Evolutionary conservation across 1,284 basidiomycete genomes (phyloP).

Genomic region (Moesziomyces antarcticus): DNA sequence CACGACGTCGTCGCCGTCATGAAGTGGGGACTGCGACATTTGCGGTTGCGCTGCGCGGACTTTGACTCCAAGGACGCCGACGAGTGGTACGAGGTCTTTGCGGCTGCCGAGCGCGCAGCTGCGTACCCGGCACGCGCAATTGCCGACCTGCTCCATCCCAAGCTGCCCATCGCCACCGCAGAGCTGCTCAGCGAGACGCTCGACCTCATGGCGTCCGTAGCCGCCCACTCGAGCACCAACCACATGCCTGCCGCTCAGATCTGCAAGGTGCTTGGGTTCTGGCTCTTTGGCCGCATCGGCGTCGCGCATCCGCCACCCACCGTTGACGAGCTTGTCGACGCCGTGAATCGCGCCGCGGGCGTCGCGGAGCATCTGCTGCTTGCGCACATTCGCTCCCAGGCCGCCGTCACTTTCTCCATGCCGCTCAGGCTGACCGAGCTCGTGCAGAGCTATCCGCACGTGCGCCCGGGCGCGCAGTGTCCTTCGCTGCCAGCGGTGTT

Average conservation of each 20-base stretch:
- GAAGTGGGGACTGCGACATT: slow-evolving; percentile 57
- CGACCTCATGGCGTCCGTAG: slow-evolving; percentile 52
- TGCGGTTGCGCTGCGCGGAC: slow-evolving; percentile 38
- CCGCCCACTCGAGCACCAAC: slow-evolving; percentile 52
- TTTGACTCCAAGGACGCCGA: slow-evolving; percentile 32
- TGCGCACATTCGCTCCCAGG: slow-evolving; percentile 52
- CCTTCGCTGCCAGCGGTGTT: slow-evolving; percentile 37
- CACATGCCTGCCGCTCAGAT: slow-evolving; percentile 54
- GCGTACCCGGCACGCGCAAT: slow-evolving; percentile 44
- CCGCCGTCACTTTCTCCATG: slow-evolving; percentile 48
- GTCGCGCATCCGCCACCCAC: slow-evolving; percentile 49
- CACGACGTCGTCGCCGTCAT: slow-evolving; percentile 54
- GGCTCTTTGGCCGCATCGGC: slow-evolving; percentile 54
- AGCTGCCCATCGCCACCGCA: slow-evolving; percentile 38
- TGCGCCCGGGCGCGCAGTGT: slow-evolving; percentile 5
- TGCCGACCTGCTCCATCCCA: slow-evolving; percentile 41
- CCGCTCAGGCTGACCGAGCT: slow-evolving; percentile 54
- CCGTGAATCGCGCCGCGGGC: slow-evolving; percentile 12
- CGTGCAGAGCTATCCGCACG: slow-evolving; percentile 43
- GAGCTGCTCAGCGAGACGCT: slow-evolving; percentile 42
- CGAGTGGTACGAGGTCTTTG: slow-evolving; percentile 54
- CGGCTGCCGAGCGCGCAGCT: slow-evolving; percentile 26
- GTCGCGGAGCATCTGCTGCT: slow-evolving; percentile 57
- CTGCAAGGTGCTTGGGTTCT: slow-evolving; percentile 49
- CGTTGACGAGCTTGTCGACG: slow-evolving; percentile 19